Conservation (phyloP, 1,139 yeast species). For the Ogataea hybrid region DNA sequence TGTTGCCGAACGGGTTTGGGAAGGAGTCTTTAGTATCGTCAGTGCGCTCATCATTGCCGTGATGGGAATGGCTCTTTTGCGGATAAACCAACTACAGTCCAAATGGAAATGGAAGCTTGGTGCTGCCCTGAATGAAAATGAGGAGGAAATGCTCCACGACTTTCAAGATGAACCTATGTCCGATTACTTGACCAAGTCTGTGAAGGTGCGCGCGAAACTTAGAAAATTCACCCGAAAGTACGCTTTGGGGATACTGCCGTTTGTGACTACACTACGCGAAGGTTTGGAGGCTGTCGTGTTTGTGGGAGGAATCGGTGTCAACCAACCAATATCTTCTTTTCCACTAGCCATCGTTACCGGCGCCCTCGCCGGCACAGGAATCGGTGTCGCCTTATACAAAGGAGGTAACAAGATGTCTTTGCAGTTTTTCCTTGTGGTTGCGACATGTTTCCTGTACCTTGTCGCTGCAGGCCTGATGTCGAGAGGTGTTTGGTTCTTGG, state of each 20-base stretch:
- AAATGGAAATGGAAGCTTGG: constrained; percentile 82
- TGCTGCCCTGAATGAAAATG: constrained; percentile 35
- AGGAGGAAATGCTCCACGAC: constrained; percentile 13
- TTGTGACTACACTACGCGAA: constrained; percentile 82
- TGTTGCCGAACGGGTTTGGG: constrained; percentile 85
- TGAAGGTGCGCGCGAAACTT: constrained; percentile 35
- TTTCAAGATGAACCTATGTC: constrained; percentile 17
- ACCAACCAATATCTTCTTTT: constrained; percentile 71
- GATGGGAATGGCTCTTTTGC: constrained; percentile 85
- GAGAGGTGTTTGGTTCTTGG: constrained; percentile 88
- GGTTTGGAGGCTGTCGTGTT: constrained; percentile 91
- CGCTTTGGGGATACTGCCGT: constrained; percentile 76
- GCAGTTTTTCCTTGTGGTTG: constrained; percentile 74
- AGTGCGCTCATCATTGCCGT: constrained; percentile 80
- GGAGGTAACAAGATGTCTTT: constrained; percentile 78
- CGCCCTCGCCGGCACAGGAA: constrained; percentile 57
- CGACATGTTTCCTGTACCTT: constrained; percentile 83
- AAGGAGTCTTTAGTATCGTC: constrained; percentile 78
- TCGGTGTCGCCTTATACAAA: constrained; percentile 69
- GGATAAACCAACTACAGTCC: constrained; percentile 82
- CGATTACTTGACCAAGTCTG: constrained; percentile 15
- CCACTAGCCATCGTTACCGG: constrained; percentile 83
- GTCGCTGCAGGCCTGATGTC: constrained; percentile 91
- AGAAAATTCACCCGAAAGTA: constrained; percentile 54
- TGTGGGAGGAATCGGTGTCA: constrained; percentile 86